Conservation (phyloP, 805 yeast genomes). For the Candida maltosa region DNA sequence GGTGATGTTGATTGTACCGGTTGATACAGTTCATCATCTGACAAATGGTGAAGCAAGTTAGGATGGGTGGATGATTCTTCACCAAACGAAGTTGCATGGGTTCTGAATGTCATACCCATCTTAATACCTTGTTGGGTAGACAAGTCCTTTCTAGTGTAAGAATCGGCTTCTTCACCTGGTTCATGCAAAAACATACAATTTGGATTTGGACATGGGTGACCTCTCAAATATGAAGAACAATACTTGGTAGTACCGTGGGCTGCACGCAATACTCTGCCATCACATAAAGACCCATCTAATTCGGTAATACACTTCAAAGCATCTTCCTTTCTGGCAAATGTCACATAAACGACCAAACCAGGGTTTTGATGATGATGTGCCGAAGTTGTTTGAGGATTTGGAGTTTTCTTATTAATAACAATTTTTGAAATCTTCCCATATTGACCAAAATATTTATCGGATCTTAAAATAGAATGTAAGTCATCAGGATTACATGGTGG, state of each 20-base stretch:
- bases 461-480: constrained; percentile 73
- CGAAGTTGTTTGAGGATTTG: constrained; percentile 30
- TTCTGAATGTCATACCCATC: constrained; percentile 38
- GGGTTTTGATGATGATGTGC: constrained; percentile 53
- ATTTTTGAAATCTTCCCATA: constrained; percentile 93
- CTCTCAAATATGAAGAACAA: constrained; percentile 93
- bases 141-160: constrained; percentile 85
- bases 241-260: constrained; percentile 98
- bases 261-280: constrained; percentile 85
- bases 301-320: constrained; percentile 92
- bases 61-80: constrained; percentile 1
- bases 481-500: constrained; percentile 84
- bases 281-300: constrained; percentile 88
- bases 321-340: constrained; percentile 89
- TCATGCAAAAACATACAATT: constrained; percentile 98
- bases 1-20: constrained; percentile 8
- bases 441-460: constrained; percentile 97
- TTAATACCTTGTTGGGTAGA: constrained; percentile 70
- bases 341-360: constrained; percentile 93
- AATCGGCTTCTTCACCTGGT: constrained; percentile 99
- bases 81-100: constrained; percentile 6
- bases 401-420: constrained; percentile 80
- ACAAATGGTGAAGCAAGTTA: constrained; percentile 9
- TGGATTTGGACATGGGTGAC: constrained; percentile 96
- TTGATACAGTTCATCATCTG: constrained; percentile 17